Evolutionary conservation across 2,329 filamentous ascomycete genomes (phyloP).

Genomic region (Fusarium cyanostomum): DNA sequence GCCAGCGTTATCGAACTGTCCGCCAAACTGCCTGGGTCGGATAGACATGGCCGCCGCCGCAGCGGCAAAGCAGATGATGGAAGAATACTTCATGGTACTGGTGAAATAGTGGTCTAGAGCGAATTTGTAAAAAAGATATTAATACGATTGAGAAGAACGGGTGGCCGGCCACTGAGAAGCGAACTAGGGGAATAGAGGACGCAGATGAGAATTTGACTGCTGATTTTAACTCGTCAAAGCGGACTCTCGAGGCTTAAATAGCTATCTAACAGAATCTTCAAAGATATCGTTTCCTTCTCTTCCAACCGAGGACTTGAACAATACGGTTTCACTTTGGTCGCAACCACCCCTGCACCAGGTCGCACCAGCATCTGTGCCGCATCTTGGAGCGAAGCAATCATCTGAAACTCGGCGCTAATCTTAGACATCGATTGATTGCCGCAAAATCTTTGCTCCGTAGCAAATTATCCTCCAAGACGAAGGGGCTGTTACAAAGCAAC

Average conservation of each 20-base stretch:
- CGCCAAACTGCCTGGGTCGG: constrained; percentile 2
- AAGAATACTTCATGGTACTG: constrained; percentile 8
- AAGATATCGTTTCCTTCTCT: neutral
- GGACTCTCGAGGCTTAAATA: neutral
- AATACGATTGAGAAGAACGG: neutral
- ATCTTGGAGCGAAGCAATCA: constrained; percentile 20
- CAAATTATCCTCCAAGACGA: too few species aligned
- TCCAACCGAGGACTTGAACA: neutral
- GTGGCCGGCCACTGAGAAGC: constrained; percentile 16
- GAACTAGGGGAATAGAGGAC: neutral
- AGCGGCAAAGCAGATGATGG: neutral
- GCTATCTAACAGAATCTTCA: neutral
- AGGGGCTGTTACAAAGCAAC: neutral
- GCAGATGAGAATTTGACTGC: too few species aligned
- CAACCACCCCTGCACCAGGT: constrained; percentile 5
- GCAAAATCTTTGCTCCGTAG: too few species aligned
- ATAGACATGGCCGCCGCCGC: constrained; percentile 13
- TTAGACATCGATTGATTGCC: neutral
- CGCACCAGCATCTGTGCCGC: constrained; percentile 7
- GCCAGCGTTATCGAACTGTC: neutral
- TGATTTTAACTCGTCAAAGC: too few species aligned
- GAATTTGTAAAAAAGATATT: neutral
- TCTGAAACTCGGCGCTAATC: constrained; percentile 22
- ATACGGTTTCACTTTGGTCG: constrained; percentile 19
- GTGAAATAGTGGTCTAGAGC: neutral